Evolutionary conservation across 2,329 filamentous ascomycete genomes (phyloP).

Genomic region (Pezicula neosporulosa): DNA sequence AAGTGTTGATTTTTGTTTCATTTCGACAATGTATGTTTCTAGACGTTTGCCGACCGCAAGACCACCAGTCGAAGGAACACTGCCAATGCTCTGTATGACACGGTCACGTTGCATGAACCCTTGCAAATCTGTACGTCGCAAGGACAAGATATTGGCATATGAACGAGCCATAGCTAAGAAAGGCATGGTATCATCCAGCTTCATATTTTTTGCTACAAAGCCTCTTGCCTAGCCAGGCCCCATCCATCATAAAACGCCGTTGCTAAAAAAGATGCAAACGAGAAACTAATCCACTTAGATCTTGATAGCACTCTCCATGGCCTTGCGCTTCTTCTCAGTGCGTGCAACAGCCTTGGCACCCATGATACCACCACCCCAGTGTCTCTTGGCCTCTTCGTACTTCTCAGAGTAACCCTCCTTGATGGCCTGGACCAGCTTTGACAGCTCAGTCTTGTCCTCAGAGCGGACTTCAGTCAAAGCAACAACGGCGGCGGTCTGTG

Average conservation of each 20-base stretch:
- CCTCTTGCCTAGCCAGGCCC: slow-evolving; percentile 24
- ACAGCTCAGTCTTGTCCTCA: slow-evolving; percentile 97
- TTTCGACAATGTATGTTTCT: no score
- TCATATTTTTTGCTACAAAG: slow-evolving; percentile 24
- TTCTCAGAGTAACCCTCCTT: slow-evolving; percentile 98
- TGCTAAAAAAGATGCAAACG: slow-evolving; percentile 16
- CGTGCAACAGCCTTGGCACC: slow-evolving; percentile 83
- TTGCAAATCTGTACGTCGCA: background rate
- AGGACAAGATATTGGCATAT: slow-evolving; percentile 4
- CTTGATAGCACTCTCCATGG: slow-evolving; percentile 92
- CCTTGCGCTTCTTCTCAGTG: slow-evolving; percentile 72
- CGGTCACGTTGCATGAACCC: background rate
- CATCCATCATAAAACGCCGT: slow-evolving; percentile 29
- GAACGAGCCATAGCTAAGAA: background rate
- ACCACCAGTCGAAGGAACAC: no score
- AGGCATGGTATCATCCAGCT: slow-evolving; percentile 30
- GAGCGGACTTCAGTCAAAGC: slow-evolving; percentile 94
- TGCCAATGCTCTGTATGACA: no score
- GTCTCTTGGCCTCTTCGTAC: slow-evolving; percentile 84
- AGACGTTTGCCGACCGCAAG: no score
- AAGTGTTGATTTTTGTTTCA: no score
- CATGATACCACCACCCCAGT: slow-evolving; percentile 99
- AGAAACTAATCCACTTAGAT: slow-evolving; percentile 60
- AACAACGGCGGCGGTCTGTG: slow-evolving; percentile 87
- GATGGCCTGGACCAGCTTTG: slow-evolving; percentile 92